A percentile compares a stretch with the other conserved stretches of the same genome.
These are phyloP conservation scores for Venturia asperata DNA, from an alignment of 2,329 filamentous ascomycete species.

Conservation along the genomic window DNA sequence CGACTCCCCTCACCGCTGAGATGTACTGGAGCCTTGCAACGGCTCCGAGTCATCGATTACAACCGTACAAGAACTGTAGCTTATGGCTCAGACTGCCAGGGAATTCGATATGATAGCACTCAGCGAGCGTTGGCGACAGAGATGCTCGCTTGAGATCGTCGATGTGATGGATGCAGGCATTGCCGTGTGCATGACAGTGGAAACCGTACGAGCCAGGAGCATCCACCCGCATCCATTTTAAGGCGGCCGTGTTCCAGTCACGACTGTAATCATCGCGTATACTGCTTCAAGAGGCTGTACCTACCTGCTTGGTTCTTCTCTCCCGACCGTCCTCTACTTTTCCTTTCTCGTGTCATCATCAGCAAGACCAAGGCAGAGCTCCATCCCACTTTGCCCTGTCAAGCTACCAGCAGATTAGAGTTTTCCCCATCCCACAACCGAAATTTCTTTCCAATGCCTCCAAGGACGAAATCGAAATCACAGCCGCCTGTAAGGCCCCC, in stretches of 20 bases:
- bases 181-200: not conserved
- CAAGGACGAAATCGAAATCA: not conserved
- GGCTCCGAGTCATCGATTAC: not conserved
- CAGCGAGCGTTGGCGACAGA: not conserved
- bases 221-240: not conserved
- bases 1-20: not conserved
- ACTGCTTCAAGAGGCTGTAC: not conserved
- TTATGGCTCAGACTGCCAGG: not conserved
- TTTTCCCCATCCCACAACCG: not conserved
- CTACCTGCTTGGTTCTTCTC: not conserved
- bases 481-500: not conserved
- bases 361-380: not conserved
- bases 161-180: not conserved
- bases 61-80: not conserved
- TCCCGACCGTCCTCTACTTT: not conserved
- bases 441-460: not conserved
- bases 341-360: not conserved
- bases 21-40: not conserved
- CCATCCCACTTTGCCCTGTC: not conserved
- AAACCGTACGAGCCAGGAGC: not conserved
- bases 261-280: not conserved
- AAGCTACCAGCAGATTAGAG: not conserved
- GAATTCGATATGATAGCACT: not conserved
- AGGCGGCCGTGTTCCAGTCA: not conserved
- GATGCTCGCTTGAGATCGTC: not conserved